Evolutionary conservation across 1,284 basidiomycete species (phyloP).

Genomic region (Volvariella volvacea): DNA sequence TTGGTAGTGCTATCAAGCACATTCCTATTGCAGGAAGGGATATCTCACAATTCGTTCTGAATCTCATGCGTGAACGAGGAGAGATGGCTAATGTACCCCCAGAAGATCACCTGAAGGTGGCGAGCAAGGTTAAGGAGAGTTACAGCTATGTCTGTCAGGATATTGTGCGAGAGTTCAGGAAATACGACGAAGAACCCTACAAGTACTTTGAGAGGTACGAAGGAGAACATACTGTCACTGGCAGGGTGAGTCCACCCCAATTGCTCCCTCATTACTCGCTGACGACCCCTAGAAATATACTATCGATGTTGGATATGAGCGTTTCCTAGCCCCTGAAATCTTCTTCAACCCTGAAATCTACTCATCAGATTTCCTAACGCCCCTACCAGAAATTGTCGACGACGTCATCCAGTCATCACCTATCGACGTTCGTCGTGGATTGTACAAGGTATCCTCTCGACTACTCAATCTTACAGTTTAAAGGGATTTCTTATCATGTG

Average conservation of each 20-base stretch:
- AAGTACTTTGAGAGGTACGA: slow-evolving; percentile 95
- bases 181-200: slow-evolving; percentile 95
- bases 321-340: slow-evolving; percentile 98
- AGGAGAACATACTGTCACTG: slow-evolving; percentile 90
- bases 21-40: slow-evolving; percentile 98
- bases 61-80: slow-evolving; percentile 92
- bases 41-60: slow-evolving; percentile 96
- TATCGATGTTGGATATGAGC: slow-evolving; percentile 96
- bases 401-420: slow-evolving; percentile 94
- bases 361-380: slow-evolving; percentile 97
- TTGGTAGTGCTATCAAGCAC: slow-evolving; percentile 98
- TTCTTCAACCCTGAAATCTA: slow-evolving; percentile 99
- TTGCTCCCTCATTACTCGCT: background rate
- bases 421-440: slow-evolving; percentile 89
- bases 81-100: slow-evolving; percentile 88
- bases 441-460: slow-evolving; percentile 77
- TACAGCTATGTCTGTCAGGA: slow-evolving; percentile 99
- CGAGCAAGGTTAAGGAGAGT: slow-evolving; percentile 96
- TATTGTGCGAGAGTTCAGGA: slow-evolving; percentile 98
- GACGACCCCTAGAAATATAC: slow-evolving; percentile 65
- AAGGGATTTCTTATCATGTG: background rate
- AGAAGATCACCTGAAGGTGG: slow-evolving; percentile 93
- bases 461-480: background rate
- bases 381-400: slow-evolving; percentile 95
- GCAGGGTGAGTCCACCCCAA: slow-evolving; percentile 56